Conservation (phyloP, 805 yeast species). For the Tetrapisispora nanseiensis region DNA sequence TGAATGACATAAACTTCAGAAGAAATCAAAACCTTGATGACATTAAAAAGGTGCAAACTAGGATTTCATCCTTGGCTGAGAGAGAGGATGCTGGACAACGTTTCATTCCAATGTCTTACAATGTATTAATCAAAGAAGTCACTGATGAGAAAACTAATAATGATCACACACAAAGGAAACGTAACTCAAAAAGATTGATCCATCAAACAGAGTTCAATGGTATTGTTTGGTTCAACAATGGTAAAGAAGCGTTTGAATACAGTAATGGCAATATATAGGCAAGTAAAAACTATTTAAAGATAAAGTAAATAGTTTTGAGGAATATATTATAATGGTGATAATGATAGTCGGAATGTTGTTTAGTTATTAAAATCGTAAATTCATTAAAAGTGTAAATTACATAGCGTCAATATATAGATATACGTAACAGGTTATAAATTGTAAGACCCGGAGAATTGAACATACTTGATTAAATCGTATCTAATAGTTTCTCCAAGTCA, state of each 20-base stretch:
- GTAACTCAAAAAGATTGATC: slow-evolving; percentile 7
- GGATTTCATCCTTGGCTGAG: slow-evolving; percentile 13
- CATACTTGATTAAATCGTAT: slow-evolving; percentile 1
- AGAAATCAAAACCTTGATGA: slow-evolving; percentile 17
- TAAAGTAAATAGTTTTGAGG: too few species aligned
- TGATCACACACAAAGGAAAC: slow-evolving; percentile 1
- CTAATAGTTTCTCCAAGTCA: slow-evolving; percentile 35
- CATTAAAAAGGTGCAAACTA: slow-evolving; percentile 11
- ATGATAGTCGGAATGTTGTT: too few species aligned
- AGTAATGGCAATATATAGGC: neutral
- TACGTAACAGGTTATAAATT: too few species aligned
- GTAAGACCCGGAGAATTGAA: too few species aligned
- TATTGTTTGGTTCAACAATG: slow-evolving; percentile 14
- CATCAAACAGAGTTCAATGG: slow-evolving; percentile 24
- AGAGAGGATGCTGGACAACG: slow-evolving; percentile 16
- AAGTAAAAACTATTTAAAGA: neutral
- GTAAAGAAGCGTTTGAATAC: slow-evolving; percentile 12
- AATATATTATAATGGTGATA: too few species aligned
- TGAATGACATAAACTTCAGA: slow-evolving; percentile 35
- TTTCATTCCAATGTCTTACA: slow-evolving; percentile 21
- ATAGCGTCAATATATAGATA: too few species aligned
- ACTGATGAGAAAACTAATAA: slow-evolving; percentile 1
- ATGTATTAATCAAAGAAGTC: slow-evolving; percentile 7
- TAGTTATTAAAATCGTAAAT: neutral
- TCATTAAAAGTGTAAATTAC: too few species aligned